Evolutionary conservation across 352 stramenopile genomes (phyloP).

Genomic region (Globisporangium echinulatum): DNA sequence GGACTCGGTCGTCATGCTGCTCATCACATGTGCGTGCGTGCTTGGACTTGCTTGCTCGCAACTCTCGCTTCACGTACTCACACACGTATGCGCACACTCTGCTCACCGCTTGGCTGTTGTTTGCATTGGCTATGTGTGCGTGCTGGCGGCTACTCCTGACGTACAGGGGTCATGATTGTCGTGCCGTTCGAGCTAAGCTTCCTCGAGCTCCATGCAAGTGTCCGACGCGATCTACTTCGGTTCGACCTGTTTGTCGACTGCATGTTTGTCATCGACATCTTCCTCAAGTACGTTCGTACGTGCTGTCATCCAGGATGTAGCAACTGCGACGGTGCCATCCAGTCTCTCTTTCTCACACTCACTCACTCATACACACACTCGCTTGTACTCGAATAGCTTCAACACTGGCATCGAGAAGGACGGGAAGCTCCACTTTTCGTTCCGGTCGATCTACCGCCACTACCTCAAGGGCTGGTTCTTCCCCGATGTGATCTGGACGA

Average conservation of each 20-base stretch:
- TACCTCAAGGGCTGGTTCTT: constrained; percentile 56
- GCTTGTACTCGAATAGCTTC: constrained; percentile 32
- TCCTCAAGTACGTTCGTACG: constrained; percentile 41
- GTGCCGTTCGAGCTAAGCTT: constrained; percentile 75
- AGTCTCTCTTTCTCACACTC: background rate
- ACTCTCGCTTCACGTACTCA: background rate
- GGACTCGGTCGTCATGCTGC: constrained; percentile 44
- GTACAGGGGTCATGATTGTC: constrained; percentile 49
- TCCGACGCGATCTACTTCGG: constrained; percentile 33
- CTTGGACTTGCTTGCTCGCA: background rate
- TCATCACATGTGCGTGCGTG: constrained; percentile 57
- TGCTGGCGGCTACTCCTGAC: background rate
- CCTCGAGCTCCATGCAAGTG: constrained; percentile 19
- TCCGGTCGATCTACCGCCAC: constrained; percentile 35
- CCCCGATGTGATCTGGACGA: constrained; percentile 53
- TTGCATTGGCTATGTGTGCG: too few species aligned
- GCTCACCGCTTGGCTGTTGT: too few species aligned
- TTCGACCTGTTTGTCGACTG: constrained; percentile 59
- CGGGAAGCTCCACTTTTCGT: constrained; percentile 67
- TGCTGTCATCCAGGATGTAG: too few species aligned
- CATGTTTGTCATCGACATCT: constrained; percentile 65
- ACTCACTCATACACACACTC: background rate
- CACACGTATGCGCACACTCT: too few species aligned
- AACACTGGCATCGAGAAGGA: constrained; percentile 67
- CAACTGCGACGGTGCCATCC: too few species aligned